Base-by-base conservation (phyloP, 2,329 filamentous ascomycete species). In the Pestalotiopsis sp. region DNA sequence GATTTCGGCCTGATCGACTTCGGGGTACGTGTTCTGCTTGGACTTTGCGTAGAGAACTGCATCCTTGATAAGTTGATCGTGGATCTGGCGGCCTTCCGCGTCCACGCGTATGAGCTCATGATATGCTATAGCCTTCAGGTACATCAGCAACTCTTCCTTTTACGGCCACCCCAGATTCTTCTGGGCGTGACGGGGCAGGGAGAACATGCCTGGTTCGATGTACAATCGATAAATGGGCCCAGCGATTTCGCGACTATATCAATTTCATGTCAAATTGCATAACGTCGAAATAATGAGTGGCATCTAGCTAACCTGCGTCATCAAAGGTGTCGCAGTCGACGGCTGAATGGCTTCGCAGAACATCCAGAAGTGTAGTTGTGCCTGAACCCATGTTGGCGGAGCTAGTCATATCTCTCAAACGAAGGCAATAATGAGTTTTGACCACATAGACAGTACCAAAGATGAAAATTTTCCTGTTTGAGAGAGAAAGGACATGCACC, bases 251-350 rank as follows among this genome's bases (percentile, higher is more conserved):
- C 81, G 45, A 86, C 85, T 86, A 68, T 11, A 38, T 12, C 9
- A 17, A 40, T 59, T 13, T 23, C 9, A 36, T 25, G 38, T 65
- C 20, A 66, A 25, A 25, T 20, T 14, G 6, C n/a, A 4, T 14
- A 40, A 9, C 36, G 14, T 41, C 17, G 13, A 62, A n/a, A 13
- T 14, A 5, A 14, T 27, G 11, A 13, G 11, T 23, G 23, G 14
- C 25, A 59, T 59, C 5, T 27, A 59, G 57, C 59, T 62, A 70
- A 84, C 85, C 81, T 73, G 84, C 79, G 36, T 80, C 78, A 72
- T 87, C 82, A 70, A 87, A 79, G 0, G 84, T 87, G 72, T 88
- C 85, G 71, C 84, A 86, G 74, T 87, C 85, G 9, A 88, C 82
- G 3, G 80, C 71, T n/a, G 80, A 83, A 56, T 79, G 76, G 7